These are phyloP conservation scores for Orbilia ellipsospora DNA, from an alignment of 2,329 filamentous ascomycete genomes.

Conservation along the genomic window DNA sequence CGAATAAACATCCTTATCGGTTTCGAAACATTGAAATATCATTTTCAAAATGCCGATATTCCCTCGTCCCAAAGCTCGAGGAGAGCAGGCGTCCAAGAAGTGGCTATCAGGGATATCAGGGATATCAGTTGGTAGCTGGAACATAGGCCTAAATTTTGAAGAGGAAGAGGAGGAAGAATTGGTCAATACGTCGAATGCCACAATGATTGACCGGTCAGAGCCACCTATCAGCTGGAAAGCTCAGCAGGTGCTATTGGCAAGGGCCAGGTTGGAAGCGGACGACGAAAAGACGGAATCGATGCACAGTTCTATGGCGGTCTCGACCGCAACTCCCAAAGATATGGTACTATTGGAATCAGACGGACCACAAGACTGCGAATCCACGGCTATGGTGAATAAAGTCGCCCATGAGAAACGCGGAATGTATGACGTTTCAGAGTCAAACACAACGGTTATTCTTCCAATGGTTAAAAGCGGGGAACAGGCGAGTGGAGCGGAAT, in stretches of 20 bases:
- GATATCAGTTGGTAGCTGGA: slow-evolving; percentile 48
- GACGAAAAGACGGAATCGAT: slow-evolving; percentile 16
- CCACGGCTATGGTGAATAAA: background rate
- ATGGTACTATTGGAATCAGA: background rate
- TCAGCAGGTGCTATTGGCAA: slow-evolving; percentile 31
- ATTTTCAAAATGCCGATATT: slow-evolving; percentile 40
- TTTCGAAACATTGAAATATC: background rate
- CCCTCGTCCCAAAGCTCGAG: slow-evolving; percentile 34
- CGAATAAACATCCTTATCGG: slow-evolving; percentile 7
- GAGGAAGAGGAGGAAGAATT: slow-evolving; percentile 29
- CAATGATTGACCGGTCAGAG: slow-evolving; percentile 47
- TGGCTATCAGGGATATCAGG: slow-evolving; percentile 48
- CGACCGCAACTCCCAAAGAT: too few relatives aligned
- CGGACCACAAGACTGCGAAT: background rate
- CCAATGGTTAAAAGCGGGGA: slow-evolving; percentile 8
- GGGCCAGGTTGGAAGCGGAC: slow-evolving; percentile 8
- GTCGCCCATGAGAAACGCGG: slow-evolving; percentile 3
- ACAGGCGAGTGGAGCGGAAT: slow-evolving; percentile 24
- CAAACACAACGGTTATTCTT: slow-evolving; percentile 3
- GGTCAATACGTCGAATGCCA: slow-evolving; percentile 39
- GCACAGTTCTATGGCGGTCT: too few relatives aligned
- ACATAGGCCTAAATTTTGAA: slow-evolving; percentile 37
- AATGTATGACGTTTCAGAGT: slow-evolving; percentile 23
- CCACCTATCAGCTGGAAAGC: slow-evolving; percentile 34
- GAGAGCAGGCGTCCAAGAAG: slow-evolving; percentile 25